phyloP scores from a whole-genome alignment of 2,329 filamentous ascomycete species.

The Emmonsiellopsis sp. region DNA sequence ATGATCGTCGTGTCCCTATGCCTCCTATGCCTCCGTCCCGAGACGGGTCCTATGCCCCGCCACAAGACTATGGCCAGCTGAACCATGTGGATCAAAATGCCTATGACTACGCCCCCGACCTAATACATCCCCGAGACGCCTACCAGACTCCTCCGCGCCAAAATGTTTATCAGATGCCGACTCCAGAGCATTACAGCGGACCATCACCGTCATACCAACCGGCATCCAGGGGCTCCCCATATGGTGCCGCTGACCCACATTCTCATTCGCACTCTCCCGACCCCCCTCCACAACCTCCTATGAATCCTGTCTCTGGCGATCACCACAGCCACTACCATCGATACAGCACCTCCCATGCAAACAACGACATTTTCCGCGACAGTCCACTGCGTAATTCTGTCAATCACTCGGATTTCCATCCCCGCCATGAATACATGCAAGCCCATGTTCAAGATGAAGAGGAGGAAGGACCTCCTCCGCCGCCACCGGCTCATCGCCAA shows the following conservation, averaged over 20 bases:
- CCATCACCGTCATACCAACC: conserved; percentile 6
- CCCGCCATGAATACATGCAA: conserved; percentile 9
- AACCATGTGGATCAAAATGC: not conserved
- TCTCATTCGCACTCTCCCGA: not conserved
- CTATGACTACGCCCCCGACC: conserved; percentile 1
- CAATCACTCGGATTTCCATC: conserved; percentile 16
- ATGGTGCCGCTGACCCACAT: conserved; percentile 1
- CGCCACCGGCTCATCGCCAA: conserved; percentile 24
- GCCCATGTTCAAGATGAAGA: conserved; percentile 11
- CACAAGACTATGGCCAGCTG: not conserved
- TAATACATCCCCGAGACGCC: not conserved
- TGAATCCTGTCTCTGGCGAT: not conserved
- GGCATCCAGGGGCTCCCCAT: conserved; percentile 6
- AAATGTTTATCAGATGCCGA: conserved; percentile 2
- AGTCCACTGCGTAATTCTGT: conserved; percentile 21
- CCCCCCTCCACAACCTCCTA: not conserved
- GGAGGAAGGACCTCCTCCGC: conserved; percentile 21
- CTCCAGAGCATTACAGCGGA: conserved; percentile 4
- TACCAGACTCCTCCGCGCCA: conserved; percentile 9
- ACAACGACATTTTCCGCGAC: conserved; percentile 17
- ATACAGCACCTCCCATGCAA: conserved; percentile 13
- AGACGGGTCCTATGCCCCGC: conserved; percentile 3
- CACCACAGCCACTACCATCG: conserved; percentile 8
- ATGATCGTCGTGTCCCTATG: not conserved
- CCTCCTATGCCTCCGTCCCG: conserved; percentile 4